phyloP scores from a whole-genome alignment of 1,284 basidiomycete genomes.

The Irpex sp. region DNA sequence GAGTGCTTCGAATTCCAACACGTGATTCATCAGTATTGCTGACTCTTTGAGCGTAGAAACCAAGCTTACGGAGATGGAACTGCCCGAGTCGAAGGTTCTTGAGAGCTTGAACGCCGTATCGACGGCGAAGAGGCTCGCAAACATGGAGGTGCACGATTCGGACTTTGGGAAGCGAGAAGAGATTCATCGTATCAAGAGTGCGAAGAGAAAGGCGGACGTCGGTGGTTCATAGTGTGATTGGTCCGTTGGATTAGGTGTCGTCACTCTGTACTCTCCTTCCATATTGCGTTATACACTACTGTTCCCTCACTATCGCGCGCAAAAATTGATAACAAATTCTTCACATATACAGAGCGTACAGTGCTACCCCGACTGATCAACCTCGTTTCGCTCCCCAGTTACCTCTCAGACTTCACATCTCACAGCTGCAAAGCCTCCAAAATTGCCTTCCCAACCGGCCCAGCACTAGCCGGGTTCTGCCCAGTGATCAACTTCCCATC shows the following conservation, averaged over 20 bases:
- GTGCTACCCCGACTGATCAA: too few species aligned
- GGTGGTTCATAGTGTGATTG: constrained; percentile 1
- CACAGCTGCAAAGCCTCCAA: constrained; percentile 27
- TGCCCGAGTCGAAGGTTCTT: constrained; percentile 83
- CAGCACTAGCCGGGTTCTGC: constrained; percentile 71
- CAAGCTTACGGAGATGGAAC: constrained; percentile 67
- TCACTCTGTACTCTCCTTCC: too few species aligned
- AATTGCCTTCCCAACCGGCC: constrained; percentile 45
- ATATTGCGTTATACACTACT: too few species aligned
- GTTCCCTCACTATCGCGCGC: too few species aligned
- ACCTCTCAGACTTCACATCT: neutral
- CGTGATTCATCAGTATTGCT: too few species aligned
- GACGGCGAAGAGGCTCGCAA: constrained; percentile 89
- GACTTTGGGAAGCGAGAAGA: constrained; percentile 89
- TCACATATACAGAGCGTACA: too few species aligned
- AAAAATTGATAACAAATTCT: too few species aligned
- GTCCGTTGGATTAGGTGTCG: neutral
- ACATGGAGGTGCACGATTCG: constrained; percentile 92
- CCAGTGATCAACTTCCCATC: constrained; percentile 54
- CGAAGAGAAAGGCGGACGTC: constrained; percentile 32
- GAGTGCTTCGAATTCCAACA: constrained; percentile 25
- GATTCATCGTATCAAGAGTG: constrained; percentile 66
- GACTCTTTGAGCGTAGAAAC: constrained; percentile 43
- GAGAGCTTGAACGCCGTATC: constrained; percentile 87
- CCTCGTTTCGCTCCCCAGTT: too few species aligned